Evolutionary conservation across 257 asterid genomes (phyloP), one percentile per base, ranked within the genome.

Genomic region (Solanum verrucosum): DNA sequence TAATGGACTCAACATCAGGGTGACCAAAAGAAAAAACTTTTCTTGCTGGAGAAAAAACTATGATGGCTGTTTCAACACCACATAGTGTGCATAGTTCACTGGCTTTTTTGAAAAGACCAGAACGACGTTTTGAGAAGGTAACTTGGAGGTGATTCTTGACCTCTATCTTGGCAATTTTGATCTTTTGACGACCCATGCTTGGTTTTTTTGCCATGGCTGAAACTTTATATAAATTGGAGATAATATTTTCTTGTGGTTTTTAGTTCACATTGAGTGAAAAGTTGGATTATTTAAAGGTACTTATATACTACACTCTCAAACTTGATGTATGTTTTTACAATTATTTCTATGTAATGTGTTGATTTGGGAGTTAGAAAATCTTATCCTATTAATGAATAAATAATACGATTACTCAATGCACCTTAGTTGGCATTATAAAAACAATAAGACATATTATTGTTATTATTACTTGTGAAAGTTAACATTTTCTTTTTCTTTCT

Each of bases 1-100:
- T 71, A 0, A 95, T 90, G n/a, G 93, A 89, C 60, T 93, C 98
- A 2, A 96, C 93, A 27, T 89, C 91, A 0, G 96, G 98, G 90
- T 95, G 95, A 33, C 98, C 98, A 40, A 94, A 96, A 7, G 98
- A 94, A 88, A 95, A 96, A 5, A 92, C 96, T 44, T 95, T 96
- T 14, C 97, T 97, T 0, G 98, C 98, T 0, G 98, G 98, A 14
- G 98, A 94, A 89, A 96, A 96, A 1, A 94, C 95, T 8, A 95
- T 71, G 3, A 96, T 92, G 35, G 92, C 95, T 7, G 95, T 91
- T n/a, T 96, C 98, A 10, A 93, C 98, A 0, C 96, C 98, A 14
- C 96, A 94, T 0, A 96, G 92, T 0, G 94, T 96, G 91, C 96
- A 93, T 3, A 95, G 92, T 83, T 96, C 98, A 71, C 96, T 94